Base-by-base conservation (phyloP, 768 basidiomycete species). In the Lactifluus hygrophoroides region DNA sequence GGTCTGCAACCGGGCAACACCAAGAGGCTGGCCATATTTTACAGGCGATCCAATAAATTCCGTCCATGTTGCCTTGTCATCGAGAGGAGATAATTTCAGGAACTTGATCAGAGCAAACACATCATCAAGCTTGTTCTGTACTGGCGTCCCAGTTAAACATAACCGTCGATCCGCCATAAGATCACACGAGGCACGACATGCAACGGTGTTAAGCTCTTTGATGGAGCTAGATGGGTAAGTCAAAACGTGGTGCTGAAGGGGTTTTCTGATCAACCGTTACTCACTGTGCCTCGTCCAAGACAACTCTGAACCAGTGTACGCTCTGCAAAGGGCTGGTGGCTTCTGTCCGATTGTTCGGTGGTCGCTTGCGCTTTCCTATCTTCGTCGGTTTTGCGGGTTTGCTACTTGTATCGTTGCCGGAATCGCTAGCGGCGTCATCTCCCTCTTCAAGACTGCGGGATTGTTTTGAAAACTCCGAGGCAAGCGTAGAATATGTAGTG, bases 121-220 rank as follows among this genome's bases (percentile, higher is more conserved):
- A 68, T 99, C 96, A 73, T 98, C 96, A 52, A 98, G 82, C 72
- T 95, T 96, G 78, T 99, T 99, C 75, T 99, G 96, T 37, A 99
- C 93, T 1, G 96, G 96, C 8, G 96, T 99, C 56, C 96, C 96
- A n/a, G 94, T 94, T 40, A 99, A 76, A 70, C 92, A 94, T 43
- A 97, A 76, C 16, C 96, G 85, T 52, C 96, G 85, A 68, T 97
- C 91, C 16, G 96, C 92, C 71, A 88, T 81, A 49, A 99, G 80
- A 70, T 96, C 94, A 71, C 96, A 98, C 13, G 89, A 94, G 7
- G 96, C 96, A 56, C 91, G 85, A 62, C 94, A 93, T 44, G 88
- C 94, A 43, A 98, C 91, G 1, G 96, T 99, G 23, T 82, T 80
- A 6, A 91, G 87, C 72, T 97, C 95, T 72, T 99, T 99, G 74